Evolutionary conservation across 768 basidiomycete genomes (phyloP).

Genomic region (Boletus pseudopeckii): DNA sequence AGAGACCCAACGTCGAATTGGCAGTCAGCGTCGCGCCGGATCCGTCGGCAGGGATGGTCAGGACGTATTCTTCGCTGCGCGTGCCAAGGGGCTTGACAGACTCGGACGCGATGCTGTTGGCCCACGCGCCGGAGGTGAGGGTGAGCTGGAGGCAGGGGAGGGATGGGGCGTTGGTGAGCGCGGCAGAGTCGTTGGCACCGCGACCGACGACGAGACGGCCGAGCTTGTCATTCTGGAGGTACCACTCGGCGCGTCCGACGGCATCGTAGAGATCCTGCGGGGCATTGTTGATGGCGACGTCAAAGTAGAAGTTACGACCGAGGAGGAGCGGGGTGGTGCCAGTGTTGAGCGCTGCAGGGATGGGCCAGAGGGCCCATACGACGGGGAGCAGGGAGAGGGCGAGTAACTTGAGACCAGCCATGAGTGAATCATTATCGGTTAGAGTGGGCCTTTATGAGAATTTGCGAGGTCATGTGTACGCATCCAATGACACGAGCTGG

Average conservation of each 20-base stretch:
- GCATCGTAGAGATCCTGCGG: constrained; percentile 37
- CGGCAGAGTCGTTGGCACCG: constrained; percentile 29
- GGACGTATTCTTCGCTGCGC: constrained; percentile 44
- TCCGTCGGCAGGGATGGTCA: constrained; percentile 39
- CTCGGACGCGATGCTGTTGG: constrained; percentile 34
- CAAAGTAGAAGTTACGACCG: constrained; percentile 25
- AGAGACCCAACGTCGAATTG: constrained; percentile 47
- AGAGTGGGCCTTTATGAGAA: not conserved
- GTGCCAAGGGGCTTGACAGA: constrained; percentile 32
- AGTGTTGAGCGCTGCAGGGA: constrained; percentile 24
- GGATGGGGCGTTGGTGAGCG: constrained; percentile 23
- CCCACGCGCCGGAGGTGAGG: constrained; percentile 16
- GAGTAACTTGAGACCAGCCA: too few species aligned
- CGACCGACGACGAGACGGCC: constrained; percentile 41
- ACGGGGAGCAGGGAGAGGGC: not conserved
- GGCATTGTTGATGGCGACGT: constrained; percentile 20
- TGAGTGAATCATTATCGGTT: too few species aligned
- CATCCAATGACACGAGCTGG: not conserved
- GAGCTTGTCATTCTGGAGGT: constrained; percentile 36
- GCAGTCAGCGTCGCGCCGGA: constrained; percentile 38
- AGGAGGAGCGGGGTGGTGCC: constrained; percentile 26
- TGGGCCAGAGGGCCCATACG: constrained; percentile 32
- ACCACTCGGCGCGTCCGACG: constrained; percentile 26
- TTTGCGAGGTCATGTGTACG: not conserved
- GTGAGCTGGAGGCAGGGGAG: constrained; percentile 29